A percentile compares a stretch with the other conserved stretches of the same genome.
These are phyloP conservation scores for Yarrowia sp. DNA, from an alignment of 805 yeast genomes.

Conservation along the genomic window DNA sequence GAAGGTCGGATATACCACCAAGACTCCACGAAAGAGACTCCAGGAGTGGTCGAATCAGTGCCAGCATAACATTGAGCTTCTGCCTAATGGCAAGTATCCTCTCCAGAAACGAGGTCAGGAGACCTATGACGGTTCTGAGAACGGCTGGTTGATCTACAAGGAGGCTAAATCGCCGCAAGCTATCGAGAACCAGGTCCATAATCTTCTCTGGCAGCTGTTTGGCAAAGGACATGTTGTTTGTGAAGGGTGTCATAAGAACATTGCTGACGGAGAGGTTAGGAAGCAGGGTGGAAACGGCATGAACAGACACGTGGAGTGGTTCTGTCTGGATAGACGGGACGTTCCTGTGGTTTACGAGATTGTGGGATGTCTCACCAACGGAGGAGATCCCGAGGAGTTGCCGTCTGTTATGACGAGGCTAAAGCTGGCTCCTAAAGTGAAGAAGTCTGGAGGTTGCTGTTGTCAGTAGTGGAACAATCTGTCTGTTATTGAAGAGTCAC, in stretches of 20 bases:
- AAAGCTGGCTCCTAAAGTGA: slow-evolving; percentile 1
- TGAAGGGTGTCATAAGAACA: slow-evolving; percentile 44
- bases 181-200: slow-evolving; percentile 45
- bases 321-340: slow-evolving; percentile 38
- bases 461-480: background rate
- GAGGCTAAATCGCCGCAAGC: slow-evolving; percentile 41
- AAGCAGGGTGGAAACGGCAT: background rate
- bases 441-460: slow-evolving; percentile 19
- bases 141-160: slow-evolving; percentile 46
- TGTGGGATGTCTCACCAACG: slow-evolving; percentile 19
- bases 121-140: slow-evolving; percentile 39
- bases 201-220: slow-evolving; percentile 42
- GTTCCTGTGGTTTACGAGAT: slow-evolving; percentile 26
- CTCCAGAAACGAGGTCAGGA: slow-evolving; percentile 39
- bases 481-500: no score
- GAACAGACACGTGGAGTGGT: slow-evolving; percentile 47
- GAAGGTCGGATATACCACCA: slow-evolving; percentile 48
- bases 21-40: slow-evolving; percentile 45
- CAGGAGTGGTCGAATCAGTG: slow-evolving; percentile 48
- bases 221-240: slow-evolving; percentile 48
- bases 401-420: slow-evolving; percentile 1
- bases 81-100: slow-evolving; percentile 37
- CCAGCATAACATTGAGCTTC: slow-evolving; percentile 44
- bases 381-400: slow-evolving; percentile 27
- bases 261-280: slow-evolving; percentile 15